Evolutionary conservation across 2,329 filamentous ascomycete genomes (phyloP).

Genomic region (Microthyrium microscopicum): DNA sequence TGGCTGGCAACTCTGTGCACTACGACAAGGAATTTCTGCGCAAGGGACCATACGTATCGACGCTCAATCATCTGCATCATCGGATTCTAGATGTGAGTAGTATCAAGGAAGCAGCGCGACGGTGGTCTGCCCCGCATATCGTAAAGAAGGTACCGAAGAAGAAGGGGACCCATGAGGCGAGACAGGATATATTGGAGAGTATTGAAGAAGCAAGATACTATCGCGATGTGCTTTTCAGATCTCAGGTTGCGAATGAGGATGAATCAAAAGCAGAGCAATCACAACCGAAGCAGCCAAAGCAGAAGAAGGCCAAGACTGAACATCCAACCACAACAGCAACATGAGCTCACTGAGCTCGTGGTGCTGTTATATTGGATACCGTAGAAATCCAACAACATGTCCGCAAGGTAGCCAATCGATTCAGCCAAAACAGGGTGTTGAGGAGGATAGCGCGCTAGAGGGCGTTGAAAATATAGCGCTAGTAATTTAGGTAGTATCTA

Average conservation of each 20-base stretch:
- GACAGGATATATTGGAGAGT: slow-evolving; percentile 84
- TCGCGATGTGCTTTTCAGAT: slow-evolving; percentile 46
- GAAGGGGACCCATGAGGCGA: slow-evolving; percentile 62
- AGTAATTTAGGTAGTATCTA: too few species aligned
- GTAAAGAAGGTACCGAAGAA: slow-evolving; percentile 52
- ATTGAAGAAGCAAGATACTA: slow-evolving; percentile 85
- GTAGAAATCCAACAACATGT: too few species aligned
- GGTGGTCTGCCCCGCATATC: slow-evolving; percentile 56
- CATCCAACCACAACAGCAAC: too few species aligned
- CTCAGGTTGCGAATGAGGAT: background rate
- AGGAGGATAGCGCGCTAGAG: too few species aligned
- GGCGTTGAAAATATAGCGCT: too few species aligned
- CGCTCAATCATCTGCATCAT: slow-evolving; percentile 70
- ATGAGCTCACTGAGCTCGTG: too few species aligned
- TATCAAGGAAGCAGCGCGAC: slow-evolving; percentile 73
- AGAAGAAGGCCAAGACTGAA: too few species aligned
- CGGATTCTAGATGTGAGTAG: slow-evolving; percentile 82
- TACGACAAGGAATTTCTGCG: slow-evolving; percentile 71
- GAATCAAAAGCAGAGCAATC: too few species aligned
- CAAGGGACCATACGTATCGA: slow-evolving; percentile 52
- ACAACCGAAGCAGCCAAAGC: too few species aligned
- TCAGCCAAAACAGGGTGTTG: too few species aligned
- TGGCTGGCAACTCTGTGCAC: slow-evolving; percentile 89
- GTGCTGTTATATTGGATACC: too few species aligned
- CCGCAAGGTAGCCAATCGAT: too few species aligned